phyloP scores from a whole-genome alignment of 225 moss, liverwort and hornwort genomes.

The Polytrichum commune region DNA sequence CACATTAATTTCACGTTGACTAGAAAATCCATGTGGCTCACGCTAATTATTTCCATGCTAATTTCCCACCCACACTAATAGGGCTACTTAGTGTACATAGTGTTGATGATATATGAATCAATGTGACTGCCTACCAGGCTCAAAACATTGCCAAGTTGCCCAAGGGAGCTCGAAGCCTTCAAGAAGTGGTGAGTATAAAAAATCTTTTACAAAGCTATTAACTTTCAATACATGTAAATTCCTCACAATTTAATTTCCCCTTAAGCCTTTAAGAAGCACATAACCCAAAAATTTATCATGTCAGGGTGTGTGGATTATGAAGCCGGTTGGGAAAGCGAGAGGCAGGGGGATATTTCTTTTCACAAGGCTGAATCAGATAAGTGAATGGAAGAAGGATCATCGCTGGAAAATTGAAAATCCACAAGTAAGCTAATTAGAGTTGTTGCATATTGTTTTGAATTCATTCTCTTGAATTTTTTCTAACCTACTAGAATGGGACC shows the following conservation, averaged over 20 bases:
- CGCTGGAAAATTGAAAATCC: constrained; percentile 97
- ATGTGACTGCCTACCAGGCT: constrained; percentile 17
- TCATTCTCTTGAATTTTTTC: too few relatives aligned
- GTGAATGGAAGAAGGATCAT: constrained; percentile 99
- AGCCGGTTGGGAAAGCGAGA: constrained; percentile 94
- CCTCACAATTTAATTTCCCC: too few relatives aligned
- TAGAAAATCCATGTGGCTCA: too few relatives aligned
- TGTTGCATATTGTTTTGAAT: too few relatives aligned
- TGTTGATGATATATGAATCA: not conserved
- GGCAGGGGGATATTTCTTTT: constrained; percentile 96
- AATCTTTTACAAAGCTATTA: too few relatives aligned
- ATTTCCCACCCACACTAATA: too few relatives aligned
- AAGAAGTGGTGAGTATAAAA: constrained; percentile 42
- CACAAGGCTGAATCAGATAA: constrained; percentile 88
- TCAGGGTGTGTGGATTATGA: constrained; percentile 99
- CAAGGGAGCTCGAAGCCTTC: constrained; percentile 45
- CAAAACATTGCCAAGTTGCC: constrained; percentile 43
- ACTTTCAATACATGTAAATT: too few relatives aligned
- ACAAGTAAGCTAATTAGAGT: constrained; percentile 45
- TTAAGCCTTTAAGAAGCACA: too few relatives aligned
- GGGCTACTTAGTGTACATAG: too few relatives aligned
- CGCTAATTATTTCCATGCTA: too few relatives aligned
- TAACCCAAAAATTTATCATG: not conserved
- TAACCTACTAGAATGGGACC: too few relatives aligned
- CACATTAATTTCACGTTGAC: too few relatives aligned